Conservation (phyloP, 805 yeast species). For the Monosporozyma servazzii region DNA sequence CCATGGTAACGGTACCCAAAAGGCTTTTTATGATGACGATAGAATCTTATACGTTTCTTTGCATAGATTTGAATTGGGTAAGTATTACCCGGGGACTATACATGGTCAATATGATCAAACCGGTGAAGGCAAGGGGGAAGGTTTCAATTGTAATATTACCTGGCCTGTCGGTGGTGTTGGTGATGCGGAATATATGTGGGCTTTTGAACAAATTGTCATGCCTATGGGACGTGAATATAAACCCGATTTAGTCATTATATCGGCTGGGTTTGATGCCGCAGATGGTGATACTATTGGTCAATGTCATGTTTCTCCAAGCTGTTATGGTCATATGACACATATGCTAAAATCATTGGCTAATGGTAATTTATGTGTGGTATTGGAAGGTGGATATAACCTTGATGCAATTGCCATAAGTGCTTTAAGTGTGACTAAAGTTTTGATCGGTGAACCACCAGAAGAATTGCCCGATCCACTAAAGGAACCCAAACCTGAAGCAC, state of each 20-base stretch:
- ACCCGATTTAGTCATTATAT: slow-evolving; percentile 87
- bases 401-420: slow-evolving; percentile 89
- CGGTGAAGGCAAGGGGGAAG: slow-evolving; percentile 83
- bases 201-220: slow-evolving; percentile 75
- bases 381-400: slow-evolving; percentile 95
- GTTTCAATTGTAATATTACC: slow-evolving; percentile 82
- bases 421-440: slow-evolving; percentile 79
- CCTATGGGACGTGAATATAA: slow-evolving; percentile 83
- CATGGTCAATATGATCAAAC: slow-evolving; percentile 74
- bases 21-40: slow-evolving; percentile 81
- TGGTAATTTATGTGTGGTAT: slow-evolving; percentile 79
- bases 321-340: slow-evolving; percentile 95
- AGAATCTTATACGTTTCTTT: slow-evolving; percentile 83
- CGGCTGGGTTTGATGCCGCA: slow-evolving; percentile 98
- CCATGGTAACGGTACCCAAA: slow-evolving; percentile 98
- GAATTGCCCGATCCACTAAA: slow-evolving; percentile 41
- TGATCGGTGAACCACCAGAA: slow-evolving; percentile 94
- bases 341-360: slow-evolving; percentile 76
- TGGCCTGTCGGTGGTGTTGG: slow-evolving; percentile 90
- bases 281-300: slow-evolving; percentile 97
- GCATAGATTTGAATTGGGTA: slow-evolving; percentile 87
- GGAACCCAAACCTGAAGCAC: slow-evolving; percentile 66
- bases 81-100: slow-evolving; percentile 87
- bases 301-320: slow-evolving; percentile 90
- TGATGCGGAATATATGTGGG: slow-evolving; percentile 91